These are phyloP conservation scores for Nicotiana tomentosiformis DNA, from an alignment of 257 asterid species.

Conservation along the genomic window DNA sequence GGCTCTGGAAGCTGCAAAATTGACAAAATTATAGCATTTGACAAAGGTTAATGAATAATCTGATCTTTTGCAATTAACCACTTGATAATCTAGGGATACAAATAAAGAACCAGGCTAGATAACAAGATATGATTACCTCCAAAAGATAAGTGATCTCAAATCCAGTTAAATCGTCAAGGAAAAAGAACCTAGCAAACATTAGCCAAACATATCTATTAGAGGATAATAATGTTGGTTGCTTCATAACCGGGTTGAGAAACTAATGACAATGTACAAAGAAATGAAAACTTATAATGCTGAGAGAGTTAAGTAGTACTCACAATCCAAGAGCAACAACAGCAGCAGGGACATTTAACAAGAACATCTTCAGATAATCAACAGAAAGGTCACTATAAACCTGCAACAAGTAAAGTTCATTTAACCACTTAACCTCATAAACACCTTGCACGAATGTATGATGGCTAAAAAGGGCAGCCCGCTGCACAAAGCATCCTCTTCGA, in stretches of 20 bases:
- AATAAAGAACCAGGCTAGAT: neutral
- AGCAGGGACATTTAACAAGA: constrained; percentile 85
- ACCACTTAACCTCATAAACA: neutral
- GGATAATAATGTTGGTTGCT: neutral
- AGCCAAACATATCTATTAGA: neutral
- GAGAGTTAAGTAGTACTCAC: constrained; percentile 41
- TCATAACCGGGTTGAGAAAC: neutral
- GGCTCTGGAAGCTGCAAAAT: constrained; percentile 94
- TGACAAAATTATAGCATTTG: neutral
- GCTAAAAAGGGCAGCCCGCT: neutral
- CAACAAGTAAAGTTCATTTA: constrained; percentile 10
- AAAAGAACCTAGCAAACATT: constrained; percentile 61
- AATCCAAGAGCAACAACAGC: constrained; percentile 85
- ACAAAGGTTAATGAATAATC: neutral
- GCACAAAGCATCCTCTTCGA: too few species aligned
- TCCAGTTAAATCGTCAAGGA: constrained; percentile 94
- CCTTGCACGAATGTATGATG: neutral
- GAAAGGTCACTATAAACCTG: constrained; percentile 96
- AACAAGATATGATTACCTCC: constrained; percentile 49
- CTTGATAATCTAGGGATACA: neutral
- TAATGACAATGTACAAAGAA: constrained; percentile 60
- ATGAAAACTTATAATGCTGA: constrained; percentile 52
- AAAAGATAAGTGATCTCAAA: constrained; percentile 84
- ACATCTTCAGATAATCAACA: constrained; percentile 92
- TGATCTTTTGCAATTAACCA: neutral